Percentiles rank a stretch among this genome's conserved stretches.
Conservation (phyloP, 495 filamentous ascomycete species). For the Aspergillus campestris region DNA sequence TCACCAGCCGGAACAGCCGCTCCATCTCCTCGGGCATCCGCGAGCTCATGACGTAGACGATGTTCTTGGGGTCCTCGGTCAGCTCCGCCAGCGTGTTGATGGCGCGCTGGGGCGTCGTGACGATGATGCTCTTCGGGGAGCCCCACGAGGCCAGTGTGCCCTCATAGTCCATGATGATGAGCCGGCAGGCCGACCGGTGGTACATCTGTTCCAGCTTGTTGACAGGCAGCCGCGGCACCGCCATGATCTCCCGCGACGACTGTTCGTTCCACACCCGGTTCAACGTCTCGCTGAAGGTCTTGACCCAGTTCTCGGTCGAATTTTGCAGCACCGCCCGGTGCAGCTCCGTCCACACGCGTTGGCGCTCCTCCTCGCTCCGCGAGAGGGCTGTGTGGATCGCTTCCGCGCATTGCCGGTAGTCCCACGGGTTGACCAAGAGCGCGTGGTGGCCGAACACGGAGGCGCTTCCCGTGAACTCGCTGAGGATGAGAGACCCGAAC, state of each 20-base stretch:
- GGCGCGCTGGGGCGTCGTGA: constrained; percentile 75
- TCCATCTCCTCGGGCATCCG: constrained; percentile 82
- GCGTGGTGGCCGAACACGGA: constrained; percentile 66
- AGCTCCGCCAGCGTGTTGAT: constrained; percentile 73
- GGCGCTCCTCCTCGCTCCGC: constrained; percentile 63
- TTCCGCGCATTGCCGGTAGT: constrained; percentile 74
- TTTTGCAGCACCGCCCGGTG: constrained; percentile 66
- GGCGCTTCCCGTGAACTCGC: constrained; percentile 87
- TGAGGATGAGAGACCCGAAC: constrained; percentile 80
- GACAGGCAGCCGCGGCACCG: constrained; percentile 72
- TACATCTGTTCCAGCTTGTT: constrained; percentile 56
- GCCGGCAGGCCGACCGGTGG: constrained; percentile 49
- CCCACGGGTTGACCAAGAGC: constrained; percentile 87
- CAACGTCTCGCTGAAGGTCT: constrained; percentile 58
- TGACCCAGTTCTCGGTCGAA: constrained; percentile 77
- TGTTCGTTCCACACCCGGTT: constrained; percentile 72
- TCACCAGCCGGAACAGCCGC: constrained; percentile 66
- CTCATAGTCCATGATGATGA: constrained; percentile 89
- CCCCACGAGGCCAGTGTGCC: constrained; percentile 83
- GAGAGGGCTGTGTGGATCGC: constrained; percentile 75
- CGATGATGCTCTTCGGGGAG: constrained; percentile 66
- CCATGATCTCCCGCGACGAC: constrained; percentile 68
- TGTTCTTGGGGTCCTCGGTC: constrained; percentile 64
- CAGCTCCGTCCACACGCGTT: constrained; percentile 64
- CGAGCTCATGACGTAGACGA: constrained; percentile 90